Evolutionary conservation across 1,284 basidiomycete species (phyloP), one percentile per base, ranked within the genome.

Genomic region (Heterobasidion annosum): DNA sequence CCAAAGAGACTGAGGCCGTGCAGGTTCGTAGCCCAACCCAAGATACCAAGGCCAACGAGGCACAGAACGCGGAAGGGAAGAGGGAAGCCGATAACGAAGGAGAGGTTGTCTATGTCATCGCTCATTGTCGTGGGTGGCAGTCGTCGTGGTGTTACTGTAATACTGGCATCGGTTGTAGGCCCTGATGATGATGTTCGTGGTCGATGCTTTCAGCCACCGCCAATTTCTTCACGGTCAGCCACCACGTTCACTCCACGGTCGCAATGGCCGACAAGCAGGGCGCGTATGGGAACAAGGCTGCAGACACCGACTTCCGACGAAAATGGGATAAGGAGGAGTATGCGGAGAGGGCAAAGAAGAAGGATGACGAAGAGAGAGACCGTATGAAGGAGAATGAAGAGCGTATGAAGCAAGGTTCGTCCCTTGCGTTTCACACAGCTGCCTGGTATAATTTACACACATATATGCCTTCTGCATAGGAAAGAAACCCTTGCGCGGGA

Each of bases 271-370:
- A 81, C 65, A 80, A 81, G 61, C 70, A 70, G 46, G 82, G 82
- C 54, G 81, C 83, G 19, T 84, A 85, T 60, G 74, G 70, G 42
- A 71, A 76, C 58, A 83, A 83, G 59, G 81, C 85, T 12, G 67
- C 73, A 10, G 87, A 90, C 66, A 88, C 85, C 12, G 85, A 88
- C 68, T 89, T 89, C 63, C 70, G 88, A 52, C 85, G 84, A 70
- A 91, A 87, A 78, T 91, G 88, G 88, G 88, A 91, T 73, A 89
- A 89, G 72, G 82, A 89, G 64, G 88, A 89, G 67, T 91, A 88
- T 68, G 77, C 85, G 13, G 85, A 89, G 66, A 79, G 77, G 54
- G 90, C 90, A 10, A 82, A 79, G 63, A 78, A 83, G 65, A 86
- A 84, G 61, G 88, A 91, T 62, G 71, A 77, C 32, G 88, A 90